These are phyloP conservation scores for Suillus weaverae DNA, from an alignment of 768 basidiomycete species.

Conservation along the genomic window DNA sequence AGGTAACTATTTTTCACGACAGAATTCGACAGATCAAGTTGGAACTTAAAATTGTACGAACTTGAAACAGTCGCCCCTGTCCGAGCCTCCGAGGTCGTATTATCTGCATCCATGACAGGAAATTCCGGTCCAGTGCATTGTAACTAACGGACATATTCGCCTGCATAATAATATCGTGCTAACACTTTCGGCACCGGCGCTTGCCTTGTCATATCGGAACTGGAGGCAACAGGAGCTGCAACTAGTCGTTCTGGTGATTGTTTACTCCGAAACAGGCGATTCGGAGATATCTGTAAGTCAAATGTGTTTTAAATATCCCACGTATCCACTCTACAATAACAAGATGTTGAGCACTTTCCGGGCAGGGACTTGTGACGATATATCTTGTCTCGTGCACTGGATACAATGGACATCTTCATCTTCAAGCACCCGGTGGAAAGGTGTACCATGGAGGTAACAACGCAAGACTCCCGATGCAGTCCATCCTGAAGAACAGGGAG, in stretches of 20 bases:
- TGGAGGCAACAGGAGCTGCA: background rate
- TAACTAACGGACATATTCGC: background rate
- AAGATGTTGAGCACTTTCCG: constrained; percentile 50
- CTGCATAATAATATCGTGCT: background rate
- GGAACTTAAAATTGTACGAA: background rate
- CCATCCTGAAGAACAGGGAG: constrained; percentile 39
- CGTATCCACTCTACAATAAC: background rate
- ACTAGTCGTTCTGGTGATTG: background rate
- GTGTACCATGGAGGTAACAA: constrained; percentile 17
- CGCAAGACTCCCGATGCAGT: constrained; percentile 47
- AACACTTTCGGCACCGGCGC: background rate
- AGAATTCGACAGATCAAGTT: background rate
- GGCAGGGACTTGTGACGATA: constrained; percentile 67
- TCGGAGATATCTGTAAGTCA: background rate
- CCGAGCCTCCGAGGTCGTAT: too few relatives aligned
- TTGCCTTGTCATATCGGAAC: background rate
- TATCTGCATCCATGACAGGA: background rate
- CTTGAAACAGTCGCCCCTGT: background rate
- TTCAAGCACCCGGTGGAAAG: constrained; percentile 42
- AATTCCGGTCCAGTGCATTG: background rate
- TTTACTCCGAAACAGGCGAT: background rate
- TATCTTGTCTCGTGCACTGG: constrained; percentile 64
- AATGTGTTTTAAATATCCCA: background rate
- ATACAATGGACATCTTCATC: constrained; percentile 62
- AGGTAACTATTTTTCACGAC: background rate